phyloP scores from a whole-genome alignment of 345 rosid genomes.

The Arabidopsis suecica region DNA sequence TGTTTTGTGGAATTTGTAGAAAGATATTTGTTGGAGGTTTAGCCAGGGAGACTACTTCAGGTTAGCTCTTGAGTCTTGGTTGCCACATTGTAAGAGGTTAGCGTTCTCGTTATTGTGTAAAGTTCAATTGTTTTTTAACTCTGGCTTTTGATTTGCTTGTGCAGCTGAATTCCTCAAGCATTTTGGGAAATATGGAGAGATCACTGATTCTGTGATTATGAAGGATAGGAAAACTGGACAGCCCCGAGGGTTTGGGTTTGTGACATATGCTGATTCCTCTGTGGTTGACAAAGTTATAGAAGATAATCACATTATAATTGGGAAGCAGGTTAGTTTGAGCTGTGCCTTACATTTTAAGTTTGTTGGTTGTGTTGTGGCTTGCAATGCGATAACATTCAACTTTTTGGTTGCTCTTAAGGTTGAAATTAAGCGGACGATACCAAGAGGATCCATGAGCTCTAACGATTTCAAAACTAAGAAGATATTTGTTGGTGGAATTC shows the following conservation, averaged over 20 bases:
- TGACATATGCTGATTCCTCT: slow-evolving; percentile 87
- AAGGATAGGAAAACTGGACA: slow-evolving; percentile 87
- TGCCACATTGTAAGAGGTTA: slow-evolving; percentile 42
- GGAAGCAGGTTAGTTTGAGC: slow-evolving; percentile 69
- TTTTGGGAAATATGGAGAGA: slow-evolving; percentile 89
- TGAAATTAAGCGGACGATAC: slow-evolving; percentile 91
- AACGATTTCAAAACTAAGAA: slow-evolving; percentile 90
- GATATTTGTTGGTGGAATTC: slow-evolving; percentile 98
- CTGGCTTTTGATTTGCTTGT: slow-evolving; percentile 33
- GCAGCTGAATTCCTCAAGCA: slow-evolving; percentile 82
- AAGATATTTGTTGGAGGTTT: slow-evolving; percentile 89
- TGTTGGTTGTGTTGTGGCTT: slow-evolving; percentile 8
- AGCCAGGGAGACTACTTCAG: slow-evolving; percentile 78
- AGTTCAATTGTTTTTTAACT: slow-evolving; percentile 35
- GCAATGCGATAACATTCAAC: not conserved
- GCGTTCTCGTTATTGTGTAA: slow-evolving; percentile 1
- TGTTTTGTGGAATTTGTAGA: slow-evolving; percentile 62
- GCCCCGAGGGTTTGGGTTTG: slow-evolving; percentile 97
- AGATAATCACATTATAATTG: slow-evolving; percentile 75
- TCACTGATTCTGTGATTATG: slow-evolving; percentile 96
- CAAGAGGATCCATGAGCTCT: slow-evolving; percentile 78
- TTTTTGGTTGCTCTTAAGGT: slow-evolving; percentile 54
- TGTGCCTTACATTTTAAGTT: not conserved
- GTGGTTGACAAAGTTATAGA: slow-evolving; percentile 89
- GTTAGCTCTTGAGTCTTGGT: slow-evolving; percentile 57